Conservation (phyloP, 805 yeast genomes). For the Hyphopichia homilentoma region DNA sequence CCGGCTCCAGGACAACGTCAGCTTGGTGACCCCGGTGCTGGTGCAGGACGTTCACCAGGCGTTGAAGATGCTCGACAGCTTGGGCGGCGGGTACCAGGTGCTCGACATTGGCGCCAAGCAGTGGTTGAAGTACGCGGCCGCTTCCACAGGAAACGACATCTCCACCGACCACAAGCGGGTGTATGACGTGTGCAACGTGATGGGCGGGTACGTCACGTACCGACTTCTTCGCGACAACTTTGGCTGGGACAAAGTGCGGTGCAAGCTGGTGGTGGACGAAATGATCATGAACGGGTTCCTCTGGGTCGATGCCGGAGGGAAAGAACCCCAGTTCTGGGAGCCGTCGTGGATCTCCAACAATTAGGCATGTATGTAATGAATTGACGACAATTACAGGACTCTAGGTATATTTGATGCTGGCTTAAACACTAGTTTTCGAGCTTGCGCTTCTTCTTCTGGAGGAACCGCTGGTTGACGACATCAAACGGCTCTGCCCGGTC, state of each 20-base stretch:
- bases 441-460: conserved; percentile 32
- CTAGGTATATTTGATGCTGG: not conserved
- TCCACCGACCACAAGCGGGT: conserved; percentile 64
- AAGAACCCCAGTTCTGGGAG: conserved; percentile 61
- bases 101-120: conserved; percentile 53
- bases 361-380: not conserved
- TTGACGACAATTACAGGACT: not conserved
- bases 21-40: conserved; percentile 26
- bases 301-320: conserved; percentile 70
- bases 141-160: conserved; percentile 20
- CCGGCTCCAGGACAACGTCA: conserved; percentile 24
- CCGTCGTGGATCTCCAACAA: conserved; percentile 59
- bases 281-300: conserved; percentile 79
- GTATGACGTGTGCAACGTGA: conserved; percentile 68
- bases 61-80: conserved; percentile 44
- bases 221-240: conserved; percentile 68
- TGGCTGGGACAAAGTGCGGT: conserved; percentile 65
- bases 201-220: conserved; percentile 69
- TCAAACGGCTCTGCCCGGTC: conserved; percentile 63
- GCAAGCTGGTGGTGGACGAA: conserved; percentile 63
- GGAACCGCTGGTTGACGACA: conserved; percentile 62
- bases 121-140: conserved; percentile 42
- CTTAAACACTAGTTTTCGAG: conserved; percentile 3
- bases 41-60: conserved; percentile 57
- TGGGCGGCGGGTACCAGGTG: conserved; percentile 73